Conservation (phyloP, 1,284 basidiomycete genomes). For the Omphalotus olearius region DNA sequence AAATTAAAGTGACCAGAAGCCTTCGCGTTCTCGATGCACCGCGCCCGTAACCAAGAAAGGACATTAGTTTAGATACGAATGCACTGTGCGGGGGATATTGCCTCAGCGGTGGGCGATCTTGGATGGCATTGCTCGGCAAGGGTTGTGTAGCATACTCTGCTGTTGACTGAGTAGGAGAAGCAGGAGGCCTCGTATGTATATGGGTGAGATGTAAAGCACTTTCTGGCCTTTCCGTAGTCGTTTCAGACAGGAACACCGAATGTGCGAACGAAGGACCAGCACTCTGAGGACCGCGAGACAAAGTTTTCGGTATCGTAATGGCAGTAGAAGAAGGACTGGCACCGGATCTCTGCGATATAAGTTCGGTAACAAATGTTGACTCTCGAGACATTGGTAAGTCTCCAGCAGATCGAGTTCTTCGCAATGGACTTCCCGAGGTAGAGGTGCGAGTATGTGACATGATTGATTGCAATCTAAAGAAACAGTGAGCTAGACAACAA, state of each 20-base stretch:
- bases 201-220: neutral
- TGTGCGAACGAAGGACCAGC: conserved; percentile 10
- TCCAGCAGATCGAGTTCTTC: conserved; percentile 14
- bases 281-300: conserved; percentile 6
- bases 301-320: neutral
- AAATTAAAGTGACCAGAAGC: conserved; percentile 52
- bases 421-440: conserved; percentile 1
- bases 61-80: conserved; percentile 29
- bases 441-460: neutral
- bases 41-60: conserved; percentile 55
- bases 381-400: conserved; percentile 3
- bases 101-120: conserved; percentile 5
- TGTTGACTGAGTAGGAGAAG: neutral
- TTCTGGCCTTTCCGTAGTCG: conserved; percentile 2
- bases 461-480: too few relatives aligned
- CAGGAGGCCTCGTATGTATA: neutral
- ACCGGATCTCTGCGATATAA: neutral
- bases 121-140: conserved; percentile 4
- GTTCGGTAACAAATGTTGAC: neutral
- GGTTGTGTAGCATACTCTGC: neutral
- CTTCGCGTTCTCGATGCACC: conserved; percentile 52
- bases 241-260: neutral
- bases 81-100: conserved; percentile 20
- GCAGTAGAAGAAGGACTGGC: neutral
- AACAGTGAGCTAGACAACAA: too few relatives aligned